These are phyloP conservation scores for Jaapia argillacea DNA, from an alignment of 768 basidiomycete genomes.

Conservation along the genomic window DNA sequence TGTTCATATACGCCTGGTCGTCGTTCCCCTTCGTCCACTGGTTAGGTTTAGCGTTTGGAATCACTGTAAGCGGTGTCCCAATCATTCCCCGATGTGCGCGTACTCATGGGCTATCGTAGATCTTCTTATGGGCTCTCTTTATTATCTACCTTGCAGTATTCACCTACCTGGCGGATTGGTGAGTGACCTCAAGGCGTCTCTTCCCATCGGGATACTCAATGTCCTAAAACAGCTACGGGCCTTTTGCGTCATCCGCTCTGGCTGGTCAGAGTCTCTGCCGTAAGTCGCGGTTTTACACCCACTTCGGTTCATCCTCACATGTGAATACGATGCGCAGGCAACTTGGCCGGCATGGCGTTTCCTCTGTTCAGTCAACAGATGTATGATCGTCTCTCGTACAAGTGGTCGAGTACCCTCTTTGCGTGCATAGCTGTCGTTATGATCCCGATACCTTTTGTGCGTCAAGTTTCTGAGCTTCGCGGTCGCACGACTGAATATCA, in stretches of 20 bases:
- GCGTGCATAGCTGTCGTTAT: slow-evolving; percentile 30
- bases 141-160: slow-evolving; percentile 35
- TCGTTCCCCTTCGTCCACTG: slow-evolving; percentile 45
- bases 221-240: slow-evolving; percentile 22
- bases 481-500: not conserved
- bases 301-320: not conserved
- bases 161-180: slow-evolving; percentile 43
- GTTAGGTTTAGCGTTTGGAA: slow-evolving; percentile 49
- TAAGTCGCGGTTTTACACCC: slow-evolving; percentile 10
- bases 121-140: slow-evolving; percentile 29
- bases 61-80: slow-evolving; percentile 17
- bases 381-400: slow-evolving; percentile 35
- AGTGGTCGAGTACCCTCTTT: slow-evolving; percentile 37
- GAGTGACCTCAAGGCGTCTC: slow-evolving; percentile 11
- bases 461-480: slow-evolving; percentile 7
- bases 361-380: slow-evolving; percentile 38
- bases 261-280: slow-evolving; percentile 42
- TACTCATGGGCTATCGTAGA: slow-evolving; percentile 11
- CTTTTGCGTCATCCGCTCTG: slow-evolving; percentile 43
- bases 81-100: not conserved
- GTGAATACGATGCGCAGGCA: too few relatives aligned
- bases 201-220: not conserved
- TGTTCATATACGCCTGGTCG: slow-evolving; percentile 71
- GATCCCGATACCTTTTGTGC: slow-evolving; percentile 33
- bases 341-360: slow-evolving; percentile 31